A percentile compares a stretch with the other conserved stretches of the same genome.
Evolutionary conservation across 805 yeast genomes (phyloP).

Genomic region (Allodekkera sacchari): DNA sequence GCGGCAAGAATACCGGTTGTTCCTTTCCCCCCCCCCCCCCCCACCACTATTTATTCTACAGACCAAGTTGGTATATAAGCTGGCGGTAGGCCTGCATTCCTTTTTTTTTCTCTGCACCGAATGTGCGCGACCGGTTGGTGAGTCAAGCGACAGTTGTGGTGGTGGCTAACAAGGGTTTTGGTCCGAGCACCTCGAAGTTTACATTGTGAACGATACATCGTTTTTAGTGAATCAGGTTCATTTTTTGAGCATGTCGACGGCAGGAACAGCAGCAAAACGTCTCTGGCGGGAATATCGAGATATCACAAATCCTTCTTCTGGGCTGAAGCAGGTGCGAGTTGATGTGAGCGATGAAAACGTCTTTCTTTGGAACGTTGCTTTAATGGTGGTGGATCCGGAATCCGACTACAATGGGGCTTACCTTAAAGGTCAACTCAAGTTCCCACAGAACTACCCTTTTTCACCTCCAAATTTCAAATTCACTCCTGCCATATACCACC

Average conservation of each 20-base stretch:
- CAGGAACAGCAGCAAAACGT: constrained; percentile 64
- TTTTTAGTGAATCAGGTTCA: not conserved
- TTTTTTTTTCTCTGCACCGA: no score
- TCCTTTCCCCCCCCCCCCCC: no score
- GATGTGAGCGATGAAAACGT: constrained; percentile 50
- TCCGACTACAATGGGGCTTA: constrained; percentile 92
- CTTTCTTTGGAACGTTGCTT: constrained; percentile 75
- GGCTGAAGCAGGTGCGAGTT: constrained; percentile 27
- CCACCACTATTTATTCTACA: no score
- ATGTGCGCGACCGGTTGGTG: no score
- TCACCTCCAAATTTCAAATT: constrained; percentile 90
- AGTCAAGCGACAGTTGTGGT: no score
- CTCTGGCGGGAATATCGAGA: constrained; percentile 91
- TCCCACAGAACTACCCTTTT: constrained; percentile 87
- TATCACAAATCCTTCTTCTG: constrained; percentile 86
- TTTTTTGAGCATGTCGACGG: constrained; percentile 18
- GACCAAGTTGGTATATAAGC: no score
- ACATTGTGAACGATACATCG: not conserved
- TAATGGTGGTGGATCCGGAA: constrained; percentile 85
- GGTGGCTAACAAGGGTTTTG: no score
- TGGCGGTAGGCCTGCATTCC: no score
- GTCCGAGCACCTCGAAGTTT: no score
- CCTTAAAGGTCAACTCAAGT: constrained; percentile 86
- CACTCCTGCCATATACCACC: constrained; percentile 93
- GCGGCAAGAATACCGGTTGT: no score